These are phyloP conservation scores for Kregervanrija pseudodelftensis DNA, from an alignment of 805 yeast genomes.

Conservation along the genomic window DNA sequence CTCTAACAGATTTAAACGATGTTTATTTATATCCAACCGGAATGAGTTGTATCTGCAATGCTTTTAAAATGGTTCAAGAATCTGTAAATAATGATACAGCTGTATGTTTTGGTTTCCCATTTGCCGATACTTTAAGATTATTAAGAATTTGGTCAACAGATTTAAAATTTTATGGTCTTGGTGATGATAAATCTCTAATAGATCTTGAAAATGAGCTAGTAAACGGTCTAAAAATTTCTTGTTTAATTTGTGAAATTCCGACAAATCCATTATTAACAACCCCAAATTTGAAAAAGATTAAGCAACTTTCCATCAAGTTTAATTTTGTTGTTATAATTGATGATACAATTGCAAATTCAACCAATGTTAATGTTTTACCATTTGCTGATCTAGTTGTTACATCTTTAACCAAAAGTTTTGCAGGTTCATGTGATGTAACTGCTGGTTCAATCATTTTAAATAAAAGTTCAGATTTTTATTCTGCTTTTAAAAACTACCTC, in stretches of 20 bases:
- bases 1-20: conserved; percentile 41
- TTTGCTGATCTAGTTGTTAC: conserved; percentile 83
- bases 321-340: conserved; percentile 80
- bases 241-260: conserved; percentile 88
- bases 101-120: conserved; percentile 94
- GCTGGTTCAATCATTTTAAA: conserved; percentile 85
- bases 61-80: conserved; percentile 47
- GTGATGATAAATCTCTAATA: conserved; percentile 63
- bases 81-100: conserved; percentile 47
- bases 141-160: conserved; percentile 90
- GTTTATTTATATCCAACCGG: conserved; percentile 86
- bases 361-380: conserved; percentile 74
- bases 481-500: conserved; percentile 41
- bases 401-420: conserved; percentile 84
- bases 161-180: conserved; percentile 75
- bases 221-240: conserved; percentile 62
- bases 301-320: conserved; percentile 58
- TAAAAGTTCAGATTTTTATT: conserved; percentile 48
- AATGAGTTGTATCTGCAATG: conserved; percentile 86
- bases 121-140: conserved; percentile 84
- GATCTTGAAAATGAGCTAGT: conserved; percentile 57
- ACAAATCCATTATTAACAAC: conserved; percentile 88
- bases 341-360: conserved; percentile 89
- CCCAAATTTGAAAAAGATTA: conserved; percentile 64
- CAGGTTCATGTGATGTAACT: conserved; percentile 94